Evolutionary conservation across 2,329 filamentous ascomycete genomes (phyloP).

Genomic region (Sporothrix dimorphospora): DNA sequence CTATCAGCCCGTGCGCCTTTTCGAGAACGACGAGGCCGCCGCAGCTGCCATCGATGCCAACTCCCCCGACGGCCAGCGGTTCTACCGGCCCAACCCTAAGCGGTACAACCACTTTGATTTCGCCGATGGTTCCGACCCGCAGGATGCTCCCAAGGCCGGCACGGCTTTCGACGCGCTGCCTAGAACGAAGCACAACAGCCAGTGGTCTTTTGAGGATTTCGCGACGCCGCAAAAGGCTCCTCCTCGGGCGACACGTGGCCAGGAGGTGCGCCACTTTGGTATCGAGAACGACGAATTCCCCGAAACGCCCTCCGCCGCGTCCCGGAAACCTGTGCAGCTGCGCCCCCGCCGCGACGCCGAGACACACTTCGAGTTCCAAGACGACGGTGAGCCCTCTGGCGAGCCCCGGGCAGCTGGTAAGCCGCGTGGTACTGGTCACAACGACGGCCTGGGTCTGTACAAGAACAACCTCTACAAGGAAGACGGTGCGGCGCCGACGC

Average conservation of each 20-base stretch:
- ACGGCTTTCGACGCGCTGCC: conserved; percentile 47
- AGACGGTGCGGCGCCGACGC: conserved; percentile 49
- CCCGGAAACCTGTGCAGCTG: conserved; percentile 58
- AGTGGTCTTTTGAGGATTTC: conserved; percentile 91
- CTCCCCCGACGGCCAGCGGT: conserved; percentile 49
- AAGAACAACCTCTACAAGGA: conserved; percentile 73
- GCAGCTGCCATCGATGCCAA: conserved; percentile 42
- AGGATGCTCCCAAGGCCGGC: conserved; percentile 51
- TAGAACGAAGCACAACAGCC: conserved; percentile 68
- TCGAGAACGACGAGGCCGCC: conserved; percentile 47
- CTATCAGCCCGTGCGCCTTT: conserved; percentile 65
- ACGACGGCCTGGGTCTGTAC: conserved; percentile 73
- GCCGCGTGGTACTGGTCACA: conserved; percentile 61
- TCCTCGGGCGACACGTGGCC: conserved; percentile 63
- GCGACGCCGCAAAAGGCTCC: conserved; percentile 75
- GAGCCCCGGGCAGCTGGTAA: conserved; percentile 51
- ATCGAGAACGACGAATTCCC: conserved; percentile 66
- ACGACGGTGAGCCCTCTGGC: conserved; percentile 66
- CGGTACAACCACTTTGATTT: conserved; percentile 90
- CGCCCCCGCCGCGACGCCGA: conserved; percentile 79
- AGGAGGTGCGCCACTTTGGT: conserved; percentile 79
- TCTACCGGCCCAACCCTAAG: conserved; percentile 69
- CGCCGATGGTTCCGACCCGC: conserved; percentile 63
- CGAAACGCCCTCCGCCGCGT: conserved; percentile 54
- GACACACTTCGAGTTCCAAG: conserved; percentile 80